Evolutionary conservation across 2,329 filamentous ascomycete species (phyloP), one percentile per base, ranked within the genome.

Genomic region (Claviceps fusiformis): DNA sequence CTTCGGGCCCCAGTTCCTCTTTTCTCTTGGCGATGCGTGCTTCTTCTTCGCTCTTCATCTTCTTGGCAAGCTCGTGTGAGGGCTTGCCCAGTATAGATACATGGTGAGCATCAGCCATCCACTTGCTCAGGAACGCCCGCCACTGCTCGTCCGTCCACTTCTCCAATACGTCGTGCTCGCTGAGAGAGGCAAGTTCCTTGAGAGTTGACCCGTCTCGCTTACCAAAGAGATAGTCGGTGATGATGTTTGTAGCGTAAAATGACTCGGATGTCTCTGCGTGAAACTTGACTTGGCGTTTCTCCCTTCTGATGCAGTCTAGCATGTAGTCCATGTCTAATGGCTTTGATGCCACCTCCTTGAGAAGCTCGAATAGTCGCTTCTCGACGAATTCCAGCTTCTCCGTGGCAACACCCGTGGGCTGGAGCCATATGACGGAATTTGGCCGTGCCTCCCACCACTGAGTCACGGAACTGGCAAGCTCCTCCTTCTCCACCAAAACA

Each of bases 181-280:
- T 61, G 9, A 85, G 67, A 17, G 69, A 73, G 59, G 74, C 73
- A 41, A 91, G 69, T 29, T 84, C 76, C 50, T 72, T 77, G 55
- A 92, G 73, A 0, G 83, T 89, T 3, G 86, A 87, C 1, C 93
- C 95, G 67, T 95, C 86, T 37, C 89, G 81, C 52, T 83, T 82
- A 33, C 92, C 93, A 65, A 93, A 98, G 10, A 97, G 78, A 66
- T 95, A 95, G 65, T 97, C 91, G 15, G 85, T 86, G 63, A 97
- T 95, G 58, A 97, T 85, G 57, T 87, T 87, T 59, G 83, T 85
- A 0, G 89, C 85, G 68, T 92, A 95, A 59, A 90, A 89, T 27
- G 83, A 81, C 54, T 89, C 83, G 3, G 86, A 88, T 52, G 82
- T 84, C 69, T 98, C 93, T 0, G 89, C 87, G 47, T 86, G 81